Evolutionary conservation across 768 basidiomycete genomes (phyloP).

Genomic region (Calocera cornea): DNA sequence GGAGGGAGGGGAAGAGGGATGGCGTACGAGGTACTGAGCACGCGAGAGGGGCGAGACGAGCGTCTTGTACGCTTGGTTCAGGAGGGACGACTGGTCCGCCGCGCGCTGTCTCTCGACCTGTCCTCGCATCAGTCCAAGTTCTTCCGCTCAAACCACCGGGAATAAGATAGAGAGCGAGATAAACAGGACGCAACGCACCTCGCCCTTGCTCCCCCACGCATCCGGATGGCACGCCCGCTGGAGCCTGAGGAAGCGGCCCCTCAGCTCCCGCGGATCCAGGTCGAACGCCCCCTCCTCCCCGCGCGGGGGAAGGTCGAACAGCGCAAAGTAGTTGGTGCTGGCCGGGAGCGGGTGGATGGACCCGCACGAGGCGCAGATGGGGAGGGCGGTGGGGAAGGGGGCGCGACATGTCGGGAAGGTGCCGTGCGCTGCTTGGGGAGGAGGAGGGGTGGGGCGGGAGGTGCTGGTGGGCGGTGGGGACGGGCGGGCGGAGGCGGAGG

Average conservation of each 20-base stretch:
- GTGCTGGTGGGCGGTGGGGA: neutral
- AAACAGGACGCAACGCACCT: constrained; percentile 35
- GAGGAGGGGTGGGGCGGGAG: neutral
- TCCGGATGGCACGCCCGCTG: constrained; percentile 81
- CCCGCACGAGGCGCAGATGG: constrained; percentile 59
- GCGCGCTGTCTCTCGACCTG: constrained; percentile 49
- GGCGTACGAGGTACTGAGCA: constrained; percentile 51
- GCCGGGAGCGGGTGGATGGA: constrained; percentile 47
- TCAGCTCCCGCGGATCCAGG: constrained; percentile 47
- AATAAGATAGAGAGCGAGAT: too few species aligned
- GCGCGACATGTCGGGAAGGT: constrained; percentile 51
- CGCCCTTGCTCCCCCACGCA: constrained; percentile 55
- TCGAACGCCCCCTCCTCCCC: constrained; percentile 50
- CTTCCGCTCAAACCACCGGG: constrained; percentile 11
- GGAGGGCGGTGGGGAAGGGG: constrained; percentile 47
- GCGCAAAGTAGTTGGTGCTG: constrained; percentile 46
- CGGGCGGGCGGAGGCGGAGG: too few species aligned
- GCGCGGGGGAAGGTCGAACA: constrained; percentile 47
- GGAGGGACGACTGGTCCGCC: constrained; percentile 50
- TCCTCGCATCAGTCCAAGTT: constrained; percentile 7
- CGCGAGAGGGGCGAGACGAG: constrained; percentile 60
- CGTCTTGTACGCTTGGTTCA: constrained; percentile 73
- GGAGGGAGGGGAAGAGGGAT: constrained; percentile 10
- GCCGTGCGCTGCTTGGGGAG: neutral
- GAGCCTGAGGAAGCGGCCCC: constrained; percentile 50